Evolutionary conservation across 2,329 filamentous ascomycete genomes (phyloP), one percentile per base, ranked within the genome.

Genomic region (Venturia pyrina): DNA sequence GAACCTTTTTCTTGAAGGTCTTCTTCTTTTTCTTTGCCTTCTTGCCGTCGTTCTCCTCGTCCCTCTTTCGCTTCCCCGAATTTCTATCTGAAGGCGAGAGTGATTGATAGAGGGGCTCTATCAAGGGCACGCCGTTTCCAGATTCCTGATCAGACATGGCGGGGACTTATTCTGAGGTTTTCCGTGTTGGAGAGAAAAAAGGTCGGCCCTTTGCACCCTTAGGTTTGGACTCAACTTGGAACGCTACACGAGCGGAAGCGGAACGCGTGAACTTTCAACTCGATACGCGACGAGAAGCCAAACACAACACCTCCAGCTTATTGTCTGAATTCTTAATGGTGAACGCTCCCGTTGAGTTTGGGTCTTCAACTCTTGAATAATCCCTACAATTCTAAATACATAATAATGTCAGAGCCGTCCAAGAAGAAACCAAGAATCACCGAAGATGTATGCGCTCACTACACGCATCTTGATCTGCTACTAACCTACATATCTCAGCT

Each of bases 1-100:
- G 77, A 72, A 83, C 80, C 72, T 80, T 80, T 68, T 80, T 81
- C 77, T 85, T 88, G 78, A 81, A 89, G 65, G 76, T 73, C 73
- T 84, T 84, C 67, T 75, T 77, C 70, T 67, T 71, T 64, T 74
- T 75, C 64, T 71, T 73, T 21, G 69, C 70, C 56, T 73, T 73
- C 15, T 65, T 46, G 19, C n/a, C 13, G 32, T 64, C 13, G 15
- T 57, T 66, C 46, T 68, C 67, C 24, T 72, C 70, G 62, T 71
- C 70, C 56, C 70, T 68, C 37, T 71, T 69, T 41, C 78, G 74
- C 71, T 81, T 81, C 57, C 78, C 73, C 71, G 80, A 80, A n/a
- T 69, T 70, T 15, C 69, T 68, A 17, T 66, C 73, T 75, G 48
- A 73, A 73, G n/a, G 70, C 68, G 37, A 62, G 11, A 34, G 69